Evolutionary conservation across 352 stramenopile genomes (phyloP).

Genomic region (Pythium volutum): DNA sequence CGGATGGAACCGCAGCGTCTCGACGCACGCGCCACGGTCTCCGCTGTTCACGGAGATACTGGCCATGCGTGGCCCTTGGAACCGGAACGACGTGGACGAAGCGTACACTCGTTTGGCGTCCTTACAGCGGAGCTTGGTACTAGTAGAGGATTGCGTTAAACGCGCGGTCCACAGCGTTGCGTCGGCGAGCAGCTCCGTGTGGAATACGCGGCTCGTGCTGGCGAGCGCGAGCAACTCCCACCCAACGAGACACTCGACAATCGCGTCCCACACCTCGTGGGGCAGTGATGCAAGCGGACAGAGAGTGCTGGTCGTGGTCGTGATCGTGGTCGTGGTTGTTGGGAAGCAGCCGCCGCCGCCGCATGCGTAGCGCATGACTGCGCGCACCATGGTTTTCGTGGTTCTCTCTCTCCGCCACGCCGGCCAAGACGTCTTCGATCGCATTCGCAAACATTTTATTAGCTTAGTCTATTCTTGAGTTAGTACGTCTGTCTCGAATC

Average conservation of each 20-base stretch:
- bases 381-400: constrained; percentile 17
- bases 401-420: background rate
- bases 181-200: constrained; percentile 18
- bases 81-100: constrained; percentile 5
- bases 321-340: background rate
- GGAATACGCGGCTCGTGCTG: constrained; percentile 8
- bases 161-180: constrained; percentile 5
- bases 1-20: constrained; percentile 19
- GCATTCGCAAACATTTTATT: constrained; percentile 21
- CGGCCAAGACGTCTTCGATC: background rate
- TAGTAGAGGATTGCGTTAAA: background rate
- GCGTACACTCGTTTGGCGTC: constrained; percentile 19
- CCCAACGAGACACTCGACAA: constrained; percentile 15
- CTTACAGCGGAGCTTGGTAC: background rate
- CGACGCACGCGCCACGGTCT: constrained; percentile 21
- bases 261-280: constrained; percentile 10
- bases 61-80: background rate
- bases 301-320: background rate
- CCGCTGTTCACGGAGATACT: background rate
- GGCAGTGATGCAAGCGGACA: constrained; percentile 3
- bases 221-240: constrained; percentile 20
- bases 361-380: background rate
- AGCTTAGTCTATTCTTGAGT: constrained; percentile 2
- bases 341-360: constrained; percentile 1
- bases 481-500: background rate